Conservation (phyloP, 805 yeast species). For the Ogataea methylovora region DNA sequence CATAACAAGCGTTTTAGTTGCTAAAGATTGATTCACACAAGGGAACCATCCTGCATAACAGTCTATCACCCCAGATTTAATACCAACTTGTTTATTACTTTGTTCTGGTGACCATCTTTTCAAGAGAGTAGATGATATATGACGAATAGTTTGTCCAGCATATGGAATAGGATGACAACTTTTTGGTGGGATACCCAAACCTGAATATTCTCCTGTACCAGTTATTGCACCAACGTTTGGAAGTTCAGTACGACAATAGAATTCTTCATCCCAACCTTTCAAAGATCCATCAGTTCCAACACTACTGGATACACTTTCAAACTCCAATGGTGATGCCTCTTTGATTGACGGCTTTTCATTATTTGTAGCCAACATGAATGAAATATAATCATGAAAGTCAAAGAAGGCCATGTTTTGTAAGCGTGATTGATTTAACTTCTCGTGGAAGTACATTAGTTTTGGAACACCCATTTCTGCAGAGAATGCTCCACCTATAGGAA, state of each 20-base stretch:
- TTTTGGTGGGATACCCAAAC: slow-evolving; percentile 2
- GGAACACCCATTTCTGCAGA: slow-evolving; percentile 56
- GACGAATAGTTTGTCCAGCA: slow-evolving; percentile 25
- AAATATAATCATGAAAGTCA: slow-evolving; percentile 44
- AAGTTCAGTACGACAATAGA: slow-evolving; percentile 19
- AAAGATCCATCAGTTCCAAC: slow-evolving; percentile 51
- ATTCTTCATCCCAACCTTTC: slow-evolving; percentile 39
- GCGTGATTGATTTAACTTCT: too few species aligned
- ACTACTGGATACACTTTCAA: too few species aligned
- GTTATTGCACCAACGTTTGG: slow-evolving; percentile 4
- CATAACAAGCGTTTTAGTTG: slow-evolving; percentile 29
- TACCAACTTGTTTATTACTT: slow-evolving; percentile 7
- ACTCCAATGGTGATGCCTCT: too few species aligned
- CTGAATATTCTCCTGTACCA: slow-evolving; percentile 17
- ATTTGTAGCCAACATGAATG: slow-evolving; percentile 18
- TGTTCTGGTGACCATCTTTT: slow-evolving; percentile 1
- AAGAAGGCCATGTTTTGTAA: slow-evolving; percentile 29
- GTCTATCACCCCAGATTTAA: slow-evolving; percentile 48
- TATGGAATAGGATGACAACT: slow-evolving; percentile 17
- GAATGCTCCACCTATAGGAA: slow-evolving; percentile 20
- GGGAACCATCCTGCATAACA: slow-evolving; percentile 52
- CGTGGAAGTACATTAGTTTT: slow-evolving; percentile 31
- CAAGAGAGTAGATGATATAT: slow-evolving; percentile 2
- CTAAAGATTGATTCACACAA: slow-evolving; percentile 1
- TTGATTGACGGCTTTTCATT: slow-evolving; percentile 3